Percentiles rank a stretch among this genome's conserved stretches.
Conservation (phyloP, 768 basidiomycete genomes). For the Rhodotorula kratochvilovae region DNA sequence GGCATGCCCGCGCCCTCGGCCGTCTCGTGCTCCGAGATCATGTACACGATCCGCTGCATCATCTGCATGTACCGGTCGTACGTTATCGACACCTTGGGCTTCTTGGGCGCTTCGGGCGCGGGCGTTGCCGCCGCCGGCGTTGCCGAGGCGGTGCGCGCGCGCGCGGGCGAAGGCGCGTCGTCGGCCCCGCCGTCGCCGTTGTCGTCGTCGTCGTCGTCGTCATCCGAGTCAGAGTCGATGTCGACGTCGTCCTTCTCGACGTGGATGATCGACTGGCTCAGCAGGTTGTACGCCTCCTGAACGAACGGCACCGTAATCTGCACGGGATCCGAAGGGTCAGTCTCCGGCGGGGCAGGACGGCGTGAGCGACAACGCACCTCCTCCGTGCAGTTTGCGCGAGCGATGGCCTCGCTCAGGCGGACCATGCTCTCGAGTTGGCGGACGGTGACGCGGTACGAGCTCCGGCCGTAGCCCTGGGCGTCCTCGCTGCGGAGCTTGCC, state of each 20-base stretch:
- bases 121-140: conserved; percentile 51
- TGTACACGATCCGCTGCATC: conserved; percentile 79
- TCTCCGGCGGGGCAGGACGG: neutral
- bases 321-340: neutral
- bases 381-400: conserved; percentile 90
- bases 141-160: conserved; percentile 44
- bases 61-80: conserved; percentile 91
- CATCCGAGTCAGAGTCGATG: conserved; percentile 67
- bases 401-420: conserved; percentile 93
- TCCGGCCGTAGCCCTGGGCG: conserved; percentile 74
- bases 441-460: conserved; percentile 95
- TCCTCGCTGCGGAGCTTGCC: conserved; percentile 87
- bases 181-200: conserved; percentile 62
- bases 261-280: conserved; percentile 93
- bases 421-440: conserved; percentile 98
- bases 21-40: conserved; percentile 70
- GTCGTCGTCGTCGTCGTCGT: conserved; percentile 52
- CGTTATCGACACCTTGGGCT: conserved; percentile 77
- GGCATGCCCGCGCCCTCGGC: conserved; percentile 72
- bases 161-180: conserved; percentile 48
- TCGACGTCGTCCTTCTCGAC: conserved; percentile 99
- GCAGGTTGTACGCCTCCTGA: conserved; percentile 85
- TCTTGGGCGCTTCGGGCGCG: conserved; percentile 36
- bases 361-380: conserved; percentile 55
- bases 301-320: conserved; percentile 92